Evolutionary conservation across 2,329 filamentous ascomycete genomes (phyloP), one percentile per base, ranked within the genome.

Genomic region (Whalleya microplaca): DNA sequence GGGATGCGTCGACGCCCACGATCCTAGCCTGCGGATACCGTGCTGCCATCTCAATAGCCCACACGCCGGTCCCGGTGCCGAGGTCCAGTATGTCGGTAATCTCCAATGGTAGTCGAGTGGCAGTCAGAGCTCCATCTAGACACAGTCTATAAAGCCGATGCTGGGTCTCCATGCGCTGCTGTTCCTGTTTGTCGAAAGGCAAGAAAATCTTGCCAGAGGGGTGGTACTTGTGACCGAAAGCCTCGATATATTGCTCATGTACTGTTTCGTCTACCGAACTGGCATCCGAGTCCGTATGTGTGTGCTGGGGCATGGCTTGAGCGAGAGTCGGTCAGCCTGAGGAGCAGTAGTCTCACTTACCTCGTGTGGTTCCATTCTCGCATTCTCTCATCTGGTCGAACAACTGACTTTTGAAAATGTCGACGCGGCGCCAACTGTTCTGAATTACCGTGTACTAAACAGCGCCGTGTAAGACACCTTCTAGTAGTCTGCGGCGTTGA

Each of bases 1-100:
- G 71, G 19, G 72, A 76, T 19, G 78, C 62, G 55, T 79, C 77
- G 42, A 78, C 69, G 27, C 76, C 76, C 23, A 75, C 70, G 14
- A 79, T 72, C 3, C 69, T 66, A 21, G 72, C 73, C 21, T 73
- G 68, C 2, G 77, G 76, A 51, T 76, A 75, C 5, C 67, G 67
- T 43, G 69, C 71, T 3, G 72, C 77, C 72, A 77, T 75, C 41
- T 78, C 76, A 45, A 76, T 67, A 41, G 75, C 74, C 77, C 77
- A 80, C 20, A 73, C 60, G 37, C 77, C 77, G 6, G 69, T 77
- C 1, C 77, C 77, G 41, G 72, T 71, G 20, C 77, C 77, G 3
- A 79, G 63, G 53, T 80, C 77, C 20, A 79, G 64, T 29, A 80
- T 73, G 41, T 56, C 53, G n/a, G 63, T 41, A 40, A 65, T 61